These are phyloP conservation scores for Prunus davidiana DNA, from an alignment of 306 rosid species.

Conservation along the genomic window DNA sequence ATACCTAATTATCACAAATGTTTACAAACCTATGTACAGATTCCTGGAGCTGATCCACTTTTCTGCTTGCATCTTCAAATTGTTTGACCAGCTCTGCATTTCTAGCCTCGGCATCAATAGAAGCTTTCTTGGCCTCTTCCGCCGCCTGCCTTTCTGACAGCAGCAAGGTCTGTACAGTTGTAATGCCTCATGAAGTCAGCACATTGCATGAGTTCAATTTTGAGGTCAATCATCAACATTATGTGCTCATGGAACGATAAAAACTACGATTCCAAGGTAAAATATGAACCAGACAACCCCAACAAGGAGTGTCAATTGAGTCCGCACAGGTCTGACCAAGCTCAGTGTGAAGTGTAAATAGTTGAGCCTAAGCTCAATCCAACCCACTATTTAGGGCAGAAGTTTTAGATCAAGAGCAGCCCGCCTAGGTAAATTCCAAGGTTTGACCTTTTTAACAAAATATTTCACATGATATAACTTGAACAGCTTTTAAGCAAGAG, in stretches of 20 bases:
- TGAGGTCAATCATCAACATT: slow-evolving; percentile 9
- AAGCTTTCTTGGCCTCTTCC: slow-evolving; percentile 68
- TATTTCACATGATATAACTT: background rate
- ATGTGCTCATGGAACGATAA: background rate
- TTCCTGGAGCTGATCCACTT: slow-evolving; percentile 90
- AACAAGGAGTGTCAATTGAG: background rate
- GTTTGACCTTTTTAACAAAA: background rate
- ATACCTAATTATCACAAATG: slow-evolving; percentile 13
- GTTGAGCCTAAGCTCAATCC: slow-evolving; percentile 3
- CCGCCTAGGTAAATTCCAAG: background rate
- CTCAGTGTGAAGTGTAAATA: background rate
- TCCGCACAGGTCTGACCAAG: background rate
- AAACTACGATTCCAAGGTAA: background rate
- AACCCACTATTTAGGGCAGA: background rate
- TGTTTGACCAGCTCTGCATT: slow-evolving; percentile 67
- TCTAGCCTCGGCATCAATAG: slow-evolving; percentile 60
- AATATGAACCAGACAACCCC: background rate
- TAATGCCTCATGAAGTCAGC: slow-evolving; percentile 23
- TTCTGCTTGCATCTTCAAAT: slow-evolving; percentile 71
- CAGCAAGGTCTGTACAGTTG: slow-evolving; percentile 56
- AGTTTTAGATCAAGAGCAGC: background rate
- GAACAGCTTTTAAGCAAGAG: slow-evolving; percentile 3
- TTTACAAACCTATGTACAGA: slow-evolving; percentile 85
- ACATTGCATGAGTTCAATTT: slow-evolving; percentile 14
- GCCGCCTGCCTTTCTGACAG: slow-evolving; percentile 61